A percentile compares a stretch with the other conserved stretches of the same genome.
Conservation (phyloP, 805 yeast species). For the Candida coquimbonensis region DNA sequence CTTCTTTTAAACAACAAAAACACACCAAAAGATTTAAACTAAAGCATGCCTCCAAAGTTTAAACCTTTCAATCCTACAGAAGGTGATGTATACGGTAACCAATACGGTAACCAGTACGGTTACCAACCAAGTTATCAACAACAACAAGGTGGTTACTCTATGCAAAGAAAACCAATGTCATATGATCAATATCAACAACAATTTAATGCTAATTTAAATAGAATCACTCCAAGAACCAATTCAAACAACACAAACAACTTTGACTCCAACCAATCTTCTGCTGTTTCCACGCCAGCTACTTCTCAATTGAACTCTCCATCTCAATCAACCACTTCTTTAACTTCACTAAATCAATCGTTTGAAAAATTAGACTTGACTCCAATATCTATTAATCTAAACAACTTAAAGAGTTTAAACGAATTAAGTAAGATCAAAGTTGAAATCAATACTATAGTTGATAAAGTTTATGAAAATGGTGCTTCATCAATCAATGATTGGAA, state of each 20-base stretch:
- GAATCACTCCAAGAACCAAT: conserved; percentile 11
- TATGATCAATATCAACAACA: conserved; percentile 20
- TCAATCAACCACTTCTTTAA: conserved; percentile 65
- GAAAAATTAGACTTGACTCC: conserved; percentile 61
- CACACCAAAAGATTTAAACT: too few relatives aligned
- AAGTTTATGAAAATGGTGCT: conserved; percentile 39
- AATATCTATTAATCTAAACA: conserved; percentile 47
- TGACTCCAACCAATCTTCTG: conserved; percentile 13
- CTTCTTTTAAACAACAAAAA: too few relatives aligned
- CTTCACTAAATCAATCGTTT: conserved; percentile 66
- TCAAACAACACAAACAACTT: conserved; percentile 5
- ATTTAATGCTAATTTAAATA: conserved; percentile 8
- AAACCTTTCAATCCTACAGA: conserved; percentile 26
- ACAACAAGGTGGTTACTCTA: conserved; percentile 3
- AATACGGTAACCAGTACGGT: conserved; percentile 1
- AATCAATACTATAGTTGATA: conserved; percentile 36
- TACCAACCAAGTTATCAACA: conserved; percentile 1
- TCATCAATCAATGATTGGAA: conserved; percentile 55
- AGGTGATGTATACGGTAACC: conserved; percentile 11
- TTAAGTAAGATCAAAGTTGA: conserved; percentile 30
- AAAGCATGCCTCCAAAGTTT: conserved; percentile 34
- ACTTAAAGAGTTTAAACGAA: conserved; percentile 35
- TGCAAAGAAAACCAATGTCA: conserved; percentile 19
- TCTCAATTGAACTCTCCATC: conserved; percentile 30
- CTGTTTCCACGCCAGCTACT: conserved; percentile 18